Base-by-base conservation (phyloP, 192 early-diverging fungal species). In the Backusella westeae region DNA sequence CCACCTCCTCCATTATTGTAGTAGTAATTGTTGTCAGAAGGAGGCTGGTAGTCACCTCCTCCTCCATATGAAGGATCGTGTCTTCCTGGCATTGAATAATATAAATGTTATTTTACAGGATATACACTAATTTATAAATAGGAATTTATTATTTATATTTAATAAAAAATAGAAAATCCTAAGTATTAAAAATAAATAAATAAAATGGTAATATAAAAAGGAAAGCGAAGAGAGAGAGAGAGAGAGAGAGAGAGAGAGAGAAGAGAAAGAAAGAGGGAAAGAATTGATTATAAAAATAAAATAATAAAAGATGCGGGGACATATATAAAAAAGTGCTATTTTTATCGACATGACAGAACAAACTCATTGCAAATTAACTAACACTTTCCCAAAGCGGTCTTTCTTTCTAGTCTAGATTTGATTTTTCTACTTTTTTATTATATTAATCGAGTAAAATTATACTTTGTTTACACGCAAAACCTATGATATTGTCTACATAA, bases 351-450 rank as follows among this genome's bases (percentile, higher is more conserved):
- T 26, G 23, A 63, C 23, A 63, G 56, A 63, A 14, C 4, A 63
- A 29, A 63, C 56, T 63, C 29, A 63, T 63, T 63, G 56, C 21
- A 23, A 63, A 63, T 63, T 63, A 63, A 63, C 56, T 63, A 63
- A 23, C 56, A 14, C 56, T 63, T 63, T 63, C 56, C 56, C 56
- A 63, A 63, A 63, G 56, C 56, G 56, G 56, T 63, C 56, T 63
- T 63, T 63, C 56, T 63, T 63, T 63, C 56, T 63, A 63, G 56
- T 63, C 56, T 63, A 63, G 56, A 63, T 63, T 63, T 63, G 56
- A n/a, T 49, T 29, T 14, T 63, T 63, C 56, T 63, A 63, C 26
- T 63, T 56, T n/a, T 63, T 63, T 26, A 29, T 63, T 29, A 63
- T 63, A 63, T 63, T 63, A 63, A 29, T 63, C 26, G 56, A 63